Evolutionary conservation across 176 grass and related monocot species (phyloP).

Genomic region (Miscanthus lutarioriparius): DNA sequence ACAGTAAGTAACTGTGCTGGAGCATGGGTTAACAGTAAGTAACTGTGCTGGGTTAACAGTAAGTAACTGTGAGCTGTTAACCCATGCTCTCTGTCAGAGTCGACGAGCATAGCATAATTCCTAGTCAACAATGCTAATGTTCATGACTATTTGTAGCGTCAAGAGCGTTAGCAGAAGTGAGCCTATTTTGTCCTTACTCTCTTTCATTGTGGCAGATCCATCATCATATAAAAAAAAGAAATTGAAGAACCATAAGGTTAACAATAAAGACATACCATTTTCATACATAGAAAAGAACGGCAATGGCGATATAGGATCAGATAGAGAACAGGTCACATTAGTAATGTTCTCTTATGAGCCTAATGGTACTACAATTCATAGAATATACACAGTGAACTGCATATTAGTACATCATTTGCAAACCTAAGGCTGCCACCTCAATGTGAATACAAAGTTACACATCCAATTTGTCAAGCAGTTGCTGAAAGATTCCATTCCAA

Average conservation of each 20-base stretch:
- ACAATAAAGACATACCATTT: not conserved
- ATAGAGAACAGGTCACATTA: not conserved
- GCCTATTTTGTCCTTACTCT: not conserved
- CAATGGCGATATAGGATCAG: not conserved
- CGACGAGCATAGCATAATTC: conserved; percentile 4
- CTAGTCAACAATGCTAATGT: conserved; percentile 1
- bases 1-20: not conserved
- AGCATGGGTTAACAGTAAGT: too few relatives aligned
- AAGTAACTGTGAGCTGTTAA: too few relatives aligned
- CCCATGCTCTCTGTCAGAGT: not conserved
- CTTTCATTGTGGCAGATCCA: conserved; percentile 7
- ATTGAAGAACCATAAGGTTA: not conserved
- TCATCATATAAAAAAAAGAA: not conserved
- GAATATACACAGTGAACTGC: conserved; percentile 13
- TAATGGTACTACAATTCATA: not conserved
- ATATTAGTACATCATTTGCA: conserved; percentile 5
- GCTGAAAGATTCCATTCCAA: conserved; percentile 19
- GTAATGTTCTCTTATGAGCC: conserved; percentile 21
- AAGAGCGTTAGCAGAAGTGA: not conserved
- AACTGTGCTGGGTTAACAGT: too few relatives aligned
- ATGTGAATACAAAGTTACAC: conserved; percentile 31
- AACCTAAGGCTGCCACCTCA: not conserved
- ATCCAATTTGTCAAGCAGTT: conserved; percentile 19
- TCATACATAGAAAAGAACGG: not conserved
- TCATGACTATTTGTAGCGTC: conserved; percentile 5